Base-by-base conservation (phyloP, 306 rosid species). In the Lathyrus aphaca region DNA sequence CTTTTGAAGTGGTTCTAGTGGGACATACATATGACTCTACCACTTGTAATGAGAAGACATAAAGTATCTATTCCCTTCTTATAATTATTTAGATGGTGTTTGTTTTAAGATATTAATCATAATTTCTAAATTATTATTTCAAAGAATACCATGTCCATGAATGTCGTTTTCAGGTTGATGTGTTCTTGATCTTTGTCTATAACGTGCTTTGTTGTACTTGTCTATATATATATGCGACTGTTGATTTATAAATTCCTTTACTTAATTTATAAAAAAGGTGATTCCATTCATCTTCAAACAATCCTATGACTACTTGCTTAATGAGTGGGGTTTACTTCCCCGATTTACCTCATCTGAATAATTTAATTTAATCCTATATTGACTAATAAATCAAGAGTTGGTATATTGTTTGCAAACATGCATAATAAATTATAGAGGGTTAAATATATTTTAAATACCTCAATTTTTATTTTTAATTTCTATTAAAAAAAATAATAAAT, bases 11-110 rank as follows among this genome's bases (percentile, higher is more conserved):
- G 16, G 25, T 53, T 56, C 38, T 56, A 56, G 40, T 56, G 62
- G 62, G 62, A 56, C 62, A 14, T 25, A 56, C 16, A 50, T 9
- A 53, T 25, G 37, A 23, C 35, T 27, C 62, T 27, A 56, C 62
- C 62, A 56, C 62, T 56, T 56, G 62, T 27, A 35, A 35, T 35
- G 39, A 35, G 62, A 56, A 56, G 62, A 56, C 62, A 56, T 56
- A 27, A 6, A 56, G 62, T 9, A 56, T 56, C 39, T 56, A 27
- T 56, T 27, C 62, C 2, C 2, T 56, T 56, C 39, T 6, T 56
- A 2, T 27, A 56, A 56, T 56, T 56, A 56, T 56, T 56, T 29
- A 13, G 38, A 56, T 56, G 39, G 40, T 56, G 39, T 29, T 55
- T 27, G 11, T 56, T 56, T 27, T 56, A 27, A 27, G 62, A 56